These are phyloP conservation scores for Blumeriella jaapii DNA, from an alignment of 2,329 filamentous ascomycete genomes.

Conservation along the genomic window DNA sequence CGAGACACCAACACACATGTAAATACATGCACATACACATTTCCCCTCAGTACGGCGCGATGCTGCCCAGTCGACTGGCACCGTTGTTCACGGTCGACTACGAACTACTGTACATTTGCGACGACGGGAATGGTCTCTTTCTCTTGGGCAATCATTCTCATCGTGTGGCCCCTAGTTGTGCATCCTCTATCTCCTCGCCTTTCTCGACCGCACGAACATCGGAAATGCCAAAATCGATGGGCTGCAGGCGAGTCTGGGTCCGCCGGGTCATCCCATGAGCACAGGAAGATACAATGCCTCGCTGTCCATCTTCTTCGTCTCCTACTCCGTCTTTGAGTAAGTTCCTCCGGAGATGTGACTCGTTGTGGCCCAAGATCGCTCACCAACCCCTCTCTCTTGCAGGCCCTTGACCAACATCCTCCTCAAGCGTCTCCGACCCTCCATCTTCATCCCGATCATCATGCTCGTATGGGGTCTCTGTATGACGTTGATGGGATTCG, in stretches of 20 bases:
- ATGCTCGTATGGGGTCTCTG: constrained; percentile 61
- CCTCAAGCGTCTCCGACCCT: constrained; percentile 61
- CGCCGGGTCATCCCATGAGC: constrained; percentile 35
- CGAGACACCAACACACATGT: too few relatives aligned
- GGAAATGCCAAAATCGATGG: constrained; percentile 58
- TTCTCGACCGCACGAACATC: constrained; percentile 69
- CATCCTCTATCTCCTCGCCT: constrained; percentile 65
- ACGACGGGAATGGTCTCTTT: too few relatives aligned
- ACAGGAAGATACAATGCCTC: constrained; percentile 59
- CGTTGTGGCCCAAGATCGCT: too few relatives aligned
- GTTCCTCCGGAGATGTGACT: too few relatives aligned
- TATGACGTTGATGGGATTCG: constrained; percentile 44
- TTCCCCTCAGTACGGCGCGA: too few relatives aligned
- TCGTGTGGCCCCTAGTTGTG: constrained; percentile 36
- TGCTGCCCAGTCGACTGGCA: too few relatives aligned
- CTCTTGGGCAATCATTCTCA: constrained; percentile 4
- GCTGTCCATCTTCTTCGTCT: constrained; percentile 78
- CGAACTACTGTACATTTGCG: too few relatives aligned
- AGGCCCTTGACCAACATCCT: constrained; percentile 59
- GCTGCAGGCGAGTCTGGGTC: constrained; percentile 44
- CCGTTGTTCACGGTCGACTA: too few relatives aligned
- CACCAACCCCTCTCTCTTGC: too few relatives aligned
- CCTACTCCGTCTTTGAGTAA: constrained; percentile 62
- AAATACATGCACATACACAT: background rate
- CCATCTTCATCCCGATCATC: constrained; percentile 69